These are phyloP conservation scores for Primulina eburnea DNA, from an alignment of 257 asterid species.

Conservation along the genomic window DNA sequence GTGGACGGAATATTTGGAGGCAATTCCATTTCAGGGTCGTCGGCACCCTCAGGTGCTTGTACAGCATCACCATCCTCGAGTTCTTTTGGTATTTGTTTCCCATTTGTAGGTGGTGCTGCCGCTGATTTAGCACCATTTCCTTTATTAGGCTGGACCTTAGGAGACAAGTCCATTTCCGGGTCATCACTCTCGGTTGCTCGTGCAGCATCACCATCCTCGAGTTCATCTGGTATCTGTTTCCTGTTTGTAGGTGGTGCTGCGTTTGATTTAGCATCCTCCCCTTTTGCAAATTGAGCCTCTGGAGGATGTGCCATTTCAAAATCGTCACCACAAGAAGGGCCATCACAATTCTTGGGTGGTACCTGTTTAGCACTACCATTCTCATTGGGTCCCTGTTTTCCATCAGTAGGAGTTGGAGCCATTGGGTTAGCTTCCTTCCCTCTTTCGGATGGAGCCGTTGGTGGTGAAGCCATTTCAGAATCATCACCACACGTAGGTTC, in stretches of 20 bases:
- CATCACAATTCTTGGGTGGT: background rate
- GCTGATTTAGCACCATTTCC: background rate
- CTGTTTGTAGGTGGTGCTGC: background rate
- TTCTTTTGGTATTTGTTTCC: no score
- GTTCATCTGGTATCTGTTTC: background rate
- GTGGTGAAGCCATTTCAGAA: background rate
- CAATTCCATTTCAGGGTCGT: no score
- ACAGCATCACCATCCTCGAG: no score
- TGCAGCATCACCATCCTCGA: background rate
- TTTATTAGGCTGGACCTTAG: no score
- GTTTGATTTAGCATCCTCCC: background rate
- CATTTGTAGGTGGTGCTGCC: conserved; percentile 7
- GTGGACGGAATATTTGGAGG: no score
- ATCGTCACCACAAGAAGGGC: background rate
- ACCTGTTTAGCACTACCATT: background rate
- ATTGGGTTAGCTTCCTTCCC: no score
- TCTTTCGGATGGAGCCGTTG: background rate
- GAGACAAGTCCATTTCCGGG: background rate
- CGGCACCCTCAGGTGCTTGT: no score
- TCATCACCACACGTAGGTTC: background rate
- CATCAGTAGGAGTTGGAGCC: no score
- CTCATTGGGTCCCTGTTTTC: no score
- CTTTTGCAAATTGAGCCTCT: background rate
- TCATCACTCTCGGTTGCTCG: background rate
- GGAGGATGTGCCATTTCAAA: background rate